Evolutionary conservation across 345 rosid species (phyloP), one percentile per base, ranked within the genome.

Genomic region (Balakata baccata): DNA sequence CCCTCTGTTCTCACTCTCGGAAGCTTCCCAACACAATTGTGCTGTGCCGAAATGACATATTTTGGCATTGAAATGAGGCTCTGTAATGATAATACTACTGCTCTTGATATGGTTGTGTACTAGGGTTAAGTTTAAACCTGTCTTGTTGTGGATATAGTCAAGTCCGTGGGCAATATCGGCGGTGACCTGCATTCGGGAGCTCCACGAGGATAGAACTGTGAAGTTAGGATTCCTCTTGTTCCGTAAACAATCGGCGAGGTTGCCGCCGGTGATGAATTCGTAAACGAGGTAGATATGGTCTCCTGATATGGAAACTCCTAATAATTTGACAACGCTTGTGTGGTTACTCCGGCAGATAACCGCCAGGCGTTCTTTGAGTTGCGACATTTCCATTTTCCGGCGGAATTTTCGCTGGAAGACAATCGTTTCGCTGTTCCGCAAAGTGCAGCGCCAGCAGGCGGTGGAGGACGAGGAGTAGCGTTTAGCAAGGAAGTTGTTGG

Each of bases 21-120:
- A 84, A 7, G 79, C 78, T 77, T 92, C 98, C 4, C 97, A 93
- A 54, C 93, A 90, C 29, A 94, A 77, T 73, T 88, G 93, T 45
- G 97, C 93, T 7, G 97, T 77, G 1, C 97, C 97, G 69, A 94
- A 92, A 74, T 94, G 95, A 64, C 93, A 92, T 72, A 94, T 84
- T 83, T 81, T 90, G 3, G 88, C 98, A 54, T 81, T 79, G 64
- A 88, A 83, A 46, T 81, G 72, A 0, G 97, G 91, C 74, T 92
- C 95, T 25, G 92, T 88, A 9, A 94, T 85, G 25, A 92, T 68
- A 50, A 94, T 80, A 54, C 89, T 87, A 11, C 88, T 86, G 82
- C 93, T 92, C 51, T 85, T 88, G 74, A 94, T 82, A 68, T 83
- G 97, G 53, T 92, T 92, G 51, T 94, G 98, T 6, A 90, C 93